Evolutionary conservation across 2,329 filamentous ascomycete species (phyloP).

Genomic region (Fusarium continuum): DNA sequence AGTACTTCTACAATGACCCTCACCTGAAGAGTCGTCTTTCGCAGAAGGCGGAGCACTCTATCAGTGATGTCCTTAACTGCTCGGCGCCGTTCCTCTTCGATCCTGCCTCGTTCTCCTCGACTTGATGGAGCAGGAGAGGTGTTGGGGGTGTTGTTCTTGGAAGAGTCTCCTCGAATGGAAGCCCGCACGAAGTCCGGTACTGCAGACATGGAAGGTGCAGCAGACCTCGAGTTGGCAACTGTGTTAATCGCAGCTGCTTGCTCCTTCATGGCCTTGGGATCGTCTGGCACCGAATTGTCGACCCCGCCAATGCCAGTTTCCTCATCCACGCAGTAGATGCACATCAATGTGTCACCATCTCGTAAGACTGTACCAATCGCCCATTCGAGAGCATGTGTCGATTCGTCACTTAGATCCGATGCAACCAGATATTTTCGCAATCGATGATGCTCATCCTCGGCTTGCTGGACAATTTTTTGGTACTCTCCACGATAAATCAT

Average conservation of each 20-base stretch:
- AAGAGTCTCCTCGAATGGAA: slow-evolving; percentile 47
- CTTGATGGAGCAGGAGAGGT: slow-evolving; percentile 60
- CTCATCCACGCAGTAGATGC: slow-evolving; percentile 93
- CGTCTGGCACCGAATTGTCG: slow-evolving; percentile 71
- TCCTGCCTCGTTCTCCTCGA: slow-evolving; percentile 62
- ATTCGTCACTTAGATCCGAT: slow-evolving; percentile 92
- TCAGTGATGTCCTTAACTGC: slow-evolving; percentile 87
- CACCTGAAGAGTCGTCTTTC: slow-evolving; percentile 92
- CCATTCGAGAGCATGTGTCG: slow-evolving; percentile 95
- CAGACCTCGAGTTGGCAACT: slow-evolving; percentile 58
- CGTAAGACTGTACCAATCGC: slow-evolving; percentile 93
- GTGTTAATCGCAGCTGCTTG: slow-evolving; percentile 76
- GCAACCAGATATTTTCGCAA: slow-evolving; percentile 94
- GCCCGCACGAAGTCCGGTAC: slow-evolving; percentile 48
- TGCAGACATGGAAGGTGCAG: slow-evolving; percentile 45
- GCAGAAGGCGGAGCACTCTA: slow-evolving; percentile 82
- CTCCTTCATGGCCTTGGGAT: slow-evolving; percentile 78
- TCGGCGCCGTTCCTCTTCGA: slow-evolving; percentile 81
- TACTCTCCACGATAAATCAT: slow-evolving; percentile 94
- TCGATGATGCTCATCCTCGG: slow-evolving; percentile 79
- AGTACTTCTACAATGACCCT: slow-evolving; percentile 95
- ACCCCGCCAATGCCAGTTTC: slow-evolving; percentile 69
- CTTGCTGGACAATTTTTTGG: slow-evolving; percentile 76
- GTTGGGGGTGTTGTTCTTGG: slow-evolving; percentile 48
- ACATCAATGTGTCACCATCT: slow-evolving; percentile 92